Conservation (phyloP, 768 basidiomycete species). For the Termitomyces sp. region DNA sequence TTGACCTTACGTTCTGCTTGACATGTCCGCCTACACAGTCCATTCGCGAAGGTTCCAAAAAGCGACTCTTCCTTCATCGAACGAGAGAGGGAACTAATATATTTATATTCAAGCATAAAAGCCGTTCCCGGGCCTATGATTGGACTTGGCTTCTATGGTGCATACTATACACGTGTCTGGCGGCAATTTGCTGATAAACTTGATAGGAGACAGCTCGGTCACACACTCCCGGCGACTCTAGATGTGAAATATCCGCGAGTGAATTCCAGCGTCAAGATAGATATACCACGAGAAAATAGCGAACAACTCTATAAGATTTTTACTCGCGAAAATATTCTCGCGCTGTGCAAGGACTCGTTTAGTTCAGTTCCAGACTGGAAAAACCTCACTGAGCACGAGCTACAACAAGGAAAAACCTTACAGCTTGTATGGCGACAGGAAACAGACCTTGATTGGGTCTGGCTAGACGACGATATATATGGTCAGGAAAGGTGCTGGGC, state of each 20-base stretch:
- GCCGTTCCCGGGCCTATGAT: slow-evolving; percentile 72
- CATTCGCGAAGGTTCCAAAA: slow-evolving; percentile 28
- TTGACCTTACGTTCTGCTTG: slow-evolving; percentile 79
- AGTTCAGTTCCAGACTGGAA: slow-evolving; percentile 55
- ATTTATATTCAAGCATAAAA: slow-evolving; percentile 81
- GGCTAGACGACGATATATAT: slow-evolving; percentile 60
- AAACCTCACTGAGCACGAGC: slow-evolving; percentile 45
- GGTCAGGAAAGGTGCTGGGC: slow-evolving; percentile 63
- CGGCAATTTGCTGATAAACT: background rate
- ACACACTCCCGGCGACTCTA: slow-evolving; percentile 59
- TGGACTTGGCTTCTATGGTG: slow-evolving; percentile 91
- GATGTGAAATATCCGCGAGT: slow-evolving; percentile 68
- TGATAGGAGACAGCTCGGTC: slow-evolving; percentile 65
- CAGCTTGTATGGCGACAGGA: slow-evolving; percentile 76
- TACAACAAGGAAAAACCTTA: slow-evolving; percentile 50
- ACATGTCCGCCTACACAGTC: slow-evolving; percentile 54
- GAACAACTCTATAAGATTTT: slow-evolving; percentile 45
- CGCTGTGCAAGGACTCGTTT: slow-evolving; percentile 54
- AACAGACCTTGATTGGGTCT: slow-evolving; percentile 82
- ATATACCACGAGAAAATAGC: slow-evolving; percentile 48
- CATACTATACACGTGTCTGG: background rate
- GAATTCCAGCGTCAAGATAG: slow-evolving; percentile 62
- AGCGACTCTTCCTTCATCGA: slow-evolving; percentile 43
- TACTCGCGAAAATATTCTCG: slow-evolving; percentile 54
- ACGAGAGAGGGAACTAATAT: slow-evolving; percentile 70